These are phyloP conservation scores for Dendrostoma leiphaemia DNA, from an alignment of 2,329 filamentous ascomycete species.

Conservation along the genomic window DNA sequence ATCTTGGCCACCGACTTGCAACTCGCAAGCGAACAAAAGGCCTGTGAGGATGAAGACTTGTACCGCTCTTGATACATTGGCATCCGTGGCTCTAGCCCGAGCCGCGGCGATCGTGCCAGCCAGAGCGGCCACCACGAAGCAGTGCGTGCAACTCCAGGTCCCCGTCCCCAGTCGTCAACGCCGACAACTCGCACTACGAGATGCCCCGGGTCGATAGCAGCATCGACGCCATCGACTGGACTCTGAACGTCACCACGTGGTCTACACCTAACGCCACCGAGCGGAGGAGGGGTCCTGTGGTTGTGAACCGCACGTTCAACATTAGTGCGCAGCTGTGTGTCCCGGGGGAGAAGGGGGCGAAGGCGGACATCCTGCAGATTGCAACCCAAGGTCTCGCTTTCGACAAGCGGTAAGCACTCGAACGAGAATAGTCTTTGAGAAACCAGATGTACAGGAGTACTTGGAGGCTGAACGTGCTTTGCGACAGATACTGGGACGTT, in stretches of 20 bases:
- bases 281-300: slow-evolving; percentile 14
- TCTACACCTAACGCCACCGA: slow-evolving; percentile 9
- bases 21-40: neutral
- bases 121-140: neutral
- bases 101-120: no score
- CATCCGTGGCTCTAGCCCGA: neutral
- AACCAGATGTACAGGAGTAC: no score
- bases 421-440: no score
- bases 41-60: neutral
- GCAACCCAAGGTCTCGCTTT: slow-evolving; percentile 42
- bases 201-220: slow-evolving; percentile 26
- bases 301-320: slow-evolving; percentile 21
- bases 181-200: slow-evolving; percentile 18
- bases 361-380: slow-evolving; percentile 32
- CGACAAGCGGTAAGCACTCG: slow-evolving; percentile 42
- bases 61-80: no score
- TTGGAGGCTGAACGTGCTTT: no score
- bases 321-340: slow-evolving; percentile 25
- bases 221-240: slow-evolving; percentile 27
- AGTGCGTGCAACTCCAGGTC: slow-evolving; percentile 16
- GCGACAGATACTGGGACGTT: slow-evolving; percentile 34
- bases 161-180: slow-evolving; percentile 15
- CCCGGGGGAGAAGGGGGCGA: slow-evolving; percentile 17
- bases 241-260: slow-evolving; percentile 22
- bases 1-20: neutral